A percentile compares a stretch with the other conserved stretches of the same genome.
Evolutionary conservation across 176 grass and related monocot species (phyloP).

Genomic region (Carex littledalei): DNA sequence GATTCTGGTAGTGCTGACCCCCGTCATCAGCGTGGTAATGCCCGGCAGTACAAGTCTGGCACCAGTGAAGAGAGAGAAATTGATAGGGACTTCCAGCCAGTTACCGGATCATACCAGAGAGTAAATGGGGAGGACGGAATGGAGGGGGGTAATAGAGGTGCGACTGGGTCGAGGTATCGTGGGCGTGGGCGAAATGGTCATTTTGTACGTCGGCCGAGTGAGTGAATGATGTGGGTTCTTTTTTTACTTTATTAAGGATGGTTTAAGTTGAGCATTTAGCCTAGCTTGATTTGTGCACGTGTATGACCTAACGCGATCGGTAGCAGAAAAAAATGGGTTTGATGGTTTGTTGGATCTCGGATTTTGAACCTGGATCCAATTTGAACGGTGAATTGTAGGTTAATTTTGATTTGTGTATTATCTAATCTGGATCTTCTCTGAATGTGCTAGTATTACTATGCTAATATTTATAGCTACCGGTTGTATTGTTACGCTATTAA

Average conservation of each 20-base stretch:
- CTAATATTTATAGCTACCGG: slow-evolving; percentile 14
- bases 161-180: slow-evolving; percentile 5
- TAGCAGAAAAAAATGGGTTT: neutral
- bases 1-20: neutral
- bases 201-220: neutral
- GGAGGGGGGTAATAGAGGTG: neutral
- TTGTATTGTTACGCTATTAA: slow-evolving; percentile 17
- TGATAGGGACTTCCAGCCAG: neutral
- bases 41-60: slow-evolving; percentile 14
- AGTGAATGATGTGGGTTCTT: slow-evolving; percentile 11
- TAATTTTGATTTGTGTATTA: slow-evolving; percentile 24
- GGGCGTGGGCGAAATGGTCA: slow-evolving; percentile 21
- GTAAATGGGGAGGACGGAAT: neutral
- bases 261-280: neutral
- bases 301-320: neutral
- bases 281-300: slow-evolving; percentile 3
- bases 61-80: neutral
- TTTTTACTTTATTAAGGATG: neutral
- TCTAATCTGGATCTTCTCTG: slow-evolving; percentile 7
- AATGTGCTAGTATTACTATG: slow-evolving; percentile 13
- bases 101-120: neutral
- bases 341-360: slow-evolving; percentile 13
- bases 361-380: slow-evolving; percentile 9
- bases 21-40: slow-evolving; percentile 3
- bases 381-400: slow-evolving; percentile 12